Evolutionary conservation across 1,139 yeast genomes (phyloP), one percentile per base, ranked within the genome.

Genomic region (Candida sojae): DNA sequence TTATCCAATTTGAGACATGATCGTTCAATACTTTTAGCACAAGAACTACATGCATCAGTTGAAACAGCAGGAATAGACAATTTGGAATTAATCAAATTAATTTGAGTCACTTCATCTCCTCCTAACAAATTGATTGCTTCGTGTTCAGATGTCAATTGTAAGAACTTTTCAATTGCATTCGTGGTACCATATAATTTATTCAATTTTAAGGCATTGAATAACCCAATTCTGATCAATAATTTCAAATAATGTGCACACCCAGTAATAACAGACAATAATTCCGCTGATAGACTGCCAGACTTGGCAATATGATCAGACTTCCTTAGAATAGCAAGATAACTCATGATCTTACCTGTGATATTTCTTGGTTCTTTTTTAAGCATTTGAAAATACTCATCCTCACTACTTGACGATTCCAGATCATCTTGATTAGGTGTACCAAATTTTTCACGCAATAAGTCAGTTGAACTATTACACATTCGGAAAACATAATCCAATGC

Each of bases 161-260:
- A 67, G 58, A 88, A 88, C 31, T 72, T 71, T 46, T 86, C 86
- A 12, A 89, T 73, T 0, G 93, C 88, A 30, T 70, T 73, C 0
- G 86, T 79, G 8, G 86, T 77, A 25, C 81, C 82, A 13, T 79
- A 71, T 5, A 75, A 60, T 54, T 80, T 82, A 62, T 89, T 90
- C 50, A 82, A 77, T 51, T 80, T 84, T 25, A 93, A 70, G 0
- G 97, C 88, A 57, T 84, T 83, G 52, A 82, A 81, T 42, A 93
- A 76, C 0, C 97, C 96, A 59, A 84, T 82, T 53, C 98, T 75
- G 13, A 93, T 88, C 34, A 93, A 73, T 9, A 93, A 75, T 63
- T 95, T 93, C 59, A 93, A 75, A 64, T 91, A 92, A 65, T 95
- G 99, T 0, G 99, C 98, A 60, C 95, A 75, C 1, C 96, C 92